Conservation (phyloP, 129 eudicot genomes). For the Flaveria sonorensis region DNA sequence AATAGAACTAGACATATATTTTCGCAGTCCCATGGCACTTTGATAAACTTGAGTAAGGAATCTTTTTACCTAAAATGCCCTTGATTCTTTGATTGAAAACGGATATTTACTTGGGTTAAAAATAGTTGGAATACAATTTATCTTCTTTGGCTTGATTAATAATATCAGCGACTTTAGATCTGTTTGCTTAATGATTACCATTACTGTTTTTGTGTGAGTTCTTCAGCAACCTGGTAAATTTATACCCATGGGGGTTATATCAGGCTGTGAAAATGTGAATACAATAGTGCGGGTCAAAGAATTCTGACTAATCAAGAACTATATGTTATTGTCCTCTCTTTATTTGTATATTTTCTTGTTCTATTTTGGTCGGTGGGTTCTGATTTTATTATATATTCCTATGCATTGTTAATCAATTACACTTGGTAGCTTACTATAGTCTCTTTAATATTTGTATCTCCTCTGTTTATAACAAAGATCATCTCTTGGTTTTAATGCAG, state of each 20-base stretch:
- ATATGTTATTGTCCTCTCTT: conserved; percentile 7
- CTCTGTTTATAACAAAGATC: conserved; percentile 14
- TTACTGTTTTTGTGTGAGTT: not conserved
- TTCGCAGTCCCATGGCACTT: conserved; percentile 1
- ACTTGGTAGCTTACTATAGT: not conserved
- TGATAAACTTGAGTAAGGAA: not conserved
- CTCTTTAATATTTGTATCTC: not conserved
- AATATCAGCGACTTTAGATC: not conserved
- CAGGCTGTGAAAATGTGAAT: conserved; percentile 7
- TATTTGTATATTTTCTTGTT: conserved; percentile 10
- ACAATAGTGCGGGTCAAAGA: conserved; percentile 10
- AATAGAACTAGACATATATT: not conserved
- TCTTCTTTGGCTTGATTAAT: conserved; percentile 5
- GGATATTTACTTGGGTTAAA: not conserved
- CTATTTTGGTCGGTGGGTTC: not conserved
- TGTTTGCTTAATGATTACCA: conserved; percentile 13
- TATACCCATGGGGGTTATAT: conserved; percentile 19
- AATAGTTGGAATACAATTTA: not conserved
- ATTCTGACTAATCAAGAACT: not conserved
- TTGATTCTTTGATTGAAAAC: not conserved
- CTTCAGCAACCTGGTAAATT: conserved; percentile 4
- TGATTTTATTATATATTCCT: not conserved
- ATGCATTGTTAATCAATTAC: not conserved
- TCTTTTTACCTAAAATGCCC: conserved; percentile 13
- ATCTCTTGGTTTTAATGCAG: conserved; percentile 45